A percentile compares a stretch with the other conserved stretches of the same genome.
phyloP scores from a whole-genome alignment of 2,329 filamentous ascomycete species.

The Fulvia fulva region DNA sequence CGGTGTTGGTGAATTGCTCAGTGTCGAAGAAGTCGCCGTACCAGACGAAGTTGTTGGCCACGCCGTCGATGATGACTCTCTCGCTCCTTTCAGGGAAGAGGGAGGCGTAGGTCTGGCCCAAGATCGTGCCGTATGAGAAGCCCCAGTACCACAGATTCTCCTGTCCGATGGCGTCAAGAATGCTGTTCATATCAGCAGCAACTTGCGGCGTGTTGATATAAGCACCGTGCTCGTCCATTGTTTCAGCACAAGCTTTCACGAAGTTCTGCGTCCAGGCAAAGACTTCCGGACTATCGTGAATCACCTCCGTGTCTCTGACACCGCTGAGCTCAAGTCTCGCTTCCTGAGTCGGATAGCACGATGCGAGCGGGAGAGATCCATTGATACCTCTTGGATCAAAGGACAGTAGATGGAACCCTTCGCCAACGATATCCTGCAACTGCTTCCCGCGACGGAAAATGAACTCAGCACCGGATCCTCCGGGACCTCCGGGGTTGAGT shows the following conservation, averaged over 20 bases:
- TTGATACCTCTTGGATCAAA: constrained; percentile 24
- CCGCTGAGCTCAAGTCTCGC: constrained; percentile 9
- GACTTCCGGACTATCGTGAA: constrained; percentile 21
- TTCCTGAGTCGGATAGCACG: constrained; percentile 18
- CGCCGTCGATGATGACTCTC: constrained; percentile 43
- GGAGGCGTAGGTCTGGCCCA: constrained; percentile 46
- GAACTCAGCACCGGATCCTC: constrained; percentile 20
- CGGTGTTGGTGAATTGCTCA: constrained; percentile 50
- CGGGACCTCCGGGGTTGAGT: constrained; percentile 22
- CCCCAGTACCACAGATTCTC: constrained; percentile 39
- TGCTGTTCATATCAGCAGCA: constrained; percentile 25
- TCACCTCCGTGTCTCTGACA: constrained; percentile 12
- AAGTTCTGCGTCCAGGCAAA: constrained; percentile 21
- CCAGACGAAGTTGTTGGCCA: constrained; percentile 41
- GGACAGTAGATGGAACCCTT: constrained; percentile 21
- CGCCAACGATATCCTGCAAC: constrained; percentile 20
- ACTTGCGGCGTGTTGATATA: constrained; percentile 25
- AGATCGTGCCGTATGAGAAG: constrained; percentile 42
- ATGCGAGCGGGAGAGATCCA: constrained; percentile 16
- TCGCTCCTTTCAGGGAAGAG: constrained; percentile 43
- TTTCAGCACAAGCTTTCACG: constrained; percentile 19
- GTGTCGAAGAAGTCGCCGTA: constrained; percentile 49
- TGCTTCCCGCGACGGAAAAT: constrained; percentile 22
- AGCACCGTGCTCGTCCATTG: constrained; percentile 18
- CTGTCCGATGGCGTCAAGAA: constrained; percentile 22